These are phyloP conservation scores for Clitopilus passeckerianus DNA, from an alignment of 768 basidiomycete genomes.

Conservation along the genomic window DNA sequence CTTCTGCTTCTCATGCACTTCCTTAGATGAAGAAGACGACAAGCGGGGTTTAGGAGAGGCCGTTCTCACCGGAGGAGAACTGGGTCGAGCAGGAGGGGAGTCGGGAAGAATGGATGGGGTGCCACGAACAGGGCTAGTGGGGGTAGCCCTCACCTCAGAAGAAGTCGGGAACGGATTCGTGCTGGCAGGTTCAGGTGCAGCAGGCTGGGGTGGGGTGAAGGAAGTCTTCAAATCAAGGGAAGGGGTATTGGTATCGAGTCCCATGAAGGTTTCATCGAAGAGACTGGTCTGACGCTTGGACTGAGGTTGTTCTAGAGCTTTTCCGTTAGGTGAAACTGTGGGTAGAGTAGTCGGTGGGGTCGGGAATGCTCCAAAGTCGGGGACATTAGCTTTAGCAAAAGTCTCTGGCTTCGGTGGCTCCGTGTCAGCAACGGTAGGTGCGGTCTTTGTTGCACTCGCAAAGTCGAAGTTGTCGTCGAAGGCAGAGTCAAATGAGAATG, in stretches of 20 bases:
- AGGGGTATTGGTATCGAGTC: slow-evolving; percentile 30
- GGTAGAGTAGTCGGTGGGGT: neutral
- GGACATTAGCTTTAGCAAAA: neutral
- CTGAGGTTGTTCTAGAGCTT: neutral
- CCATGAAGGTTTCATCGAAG: slow-evolving; percentile 55
- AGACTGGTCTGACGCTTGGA: neutral
- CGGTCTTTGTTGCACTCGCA: slow-evolving; percentile 27
- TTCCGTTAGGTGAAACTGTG: slow-evolving; percentile 6
- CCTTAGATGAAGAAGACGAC: slow-evolving; percentile 59
- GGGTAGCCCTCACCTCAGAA: slow-evolving; percentile 21
- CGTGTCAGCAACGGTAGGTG: slow-evolving; percentile 19
- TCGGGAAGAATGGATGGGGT: slow-evolving; percentile 31
- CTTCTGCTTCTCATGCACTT: slow-evolving; percentile 51
- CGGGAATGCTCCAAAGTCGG: neutral
- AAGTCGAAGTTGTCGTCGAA: slow-evolving; percentile 64
- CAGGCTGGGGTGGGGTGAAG: slow-evolving; percentile 28
- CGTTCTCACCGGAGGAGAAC: slow-evolving; percentile 46
- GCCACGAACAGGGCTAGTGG: slow-evolving; percentile 21
- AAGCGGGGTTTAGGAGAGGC: slow-evolving; percentile 56
- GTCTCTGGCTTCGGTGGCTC: neutral
- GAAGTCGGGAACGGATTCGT: slow-evolving; percentile 10
- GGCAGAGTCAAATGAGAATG: slow-evolving; percentile 61
- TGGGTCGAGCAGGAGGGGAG: slow-evolving; percentile 23
- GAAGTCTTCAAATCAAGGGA: slow-evolving; percentile 35
- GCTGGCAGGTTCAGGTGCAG: slow-evolving; percentile 11